Evolutionary conservation across 257 asterid genomes (phyloP).

Genomic region (Solanum sejunctum): DNA sequence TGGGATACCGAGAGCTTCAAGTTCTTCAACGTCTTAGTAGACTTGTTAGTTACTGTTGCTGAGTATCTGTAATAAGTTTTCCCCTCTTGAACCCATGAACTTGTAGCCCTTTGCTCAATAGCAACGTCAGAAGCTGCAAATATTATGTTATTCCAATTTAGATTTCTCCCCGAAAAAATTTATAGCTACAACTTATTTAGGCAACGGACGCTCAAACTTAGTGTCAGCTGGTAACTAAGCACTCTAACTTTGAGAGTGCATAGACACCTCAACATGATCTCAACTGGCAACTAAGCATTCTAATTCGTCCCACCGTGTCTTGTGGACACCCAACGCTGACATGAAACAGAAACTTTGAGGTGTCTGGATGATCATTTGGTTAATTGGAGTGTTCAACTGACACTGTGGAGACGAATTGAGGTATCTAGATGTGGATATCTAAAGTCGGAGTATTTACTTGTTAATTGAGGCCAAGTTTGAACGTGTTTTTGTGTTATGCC

Average conservation of each 20-base stretch:
- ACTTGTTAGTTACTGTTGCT: constrained; percentile 23
- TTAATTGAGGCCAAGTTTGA: background rate
- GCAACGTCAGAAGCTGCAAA: constrained; percentile 26
- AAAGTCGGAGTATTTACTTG: background rate
- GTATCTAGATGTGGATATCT: background rate
- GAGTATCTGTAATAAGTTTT: constrained; percentile 12
- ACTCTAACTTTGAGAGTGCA: background rate
- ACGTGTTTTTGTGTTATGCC: background rate
- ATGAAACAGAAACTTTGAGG: background rate
- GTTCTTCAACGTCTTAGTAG: constrained; percentile 24
- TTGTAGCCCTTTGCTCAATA: constrained; percentile 41
- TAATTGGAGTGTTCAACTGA: background rate
- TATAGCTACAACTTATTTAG: background rate
- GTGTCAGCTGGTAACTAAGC: background rate
- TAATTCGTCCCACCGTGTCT: background rate
- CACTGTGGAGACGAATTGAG: background rate
- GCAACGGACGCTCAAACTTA: background rate
- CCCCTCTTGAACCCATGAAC: constrained; percentile 40
- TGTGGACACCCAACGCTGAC: too few species aligned
- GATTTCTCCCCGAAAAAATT: background rate
- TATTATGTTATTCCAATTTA: constrained; percentile 7
- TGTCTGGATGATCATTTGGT: background rate
- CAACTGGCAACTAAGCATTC: background rate
- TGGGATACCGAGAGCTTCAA: constrained; percentile 28
- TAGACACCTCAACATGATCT: background rate